phyloP scores from a whole-genome alignment of 2,329 filamentous ascomycete genomes.

The Xylaria sp. region DNA sequence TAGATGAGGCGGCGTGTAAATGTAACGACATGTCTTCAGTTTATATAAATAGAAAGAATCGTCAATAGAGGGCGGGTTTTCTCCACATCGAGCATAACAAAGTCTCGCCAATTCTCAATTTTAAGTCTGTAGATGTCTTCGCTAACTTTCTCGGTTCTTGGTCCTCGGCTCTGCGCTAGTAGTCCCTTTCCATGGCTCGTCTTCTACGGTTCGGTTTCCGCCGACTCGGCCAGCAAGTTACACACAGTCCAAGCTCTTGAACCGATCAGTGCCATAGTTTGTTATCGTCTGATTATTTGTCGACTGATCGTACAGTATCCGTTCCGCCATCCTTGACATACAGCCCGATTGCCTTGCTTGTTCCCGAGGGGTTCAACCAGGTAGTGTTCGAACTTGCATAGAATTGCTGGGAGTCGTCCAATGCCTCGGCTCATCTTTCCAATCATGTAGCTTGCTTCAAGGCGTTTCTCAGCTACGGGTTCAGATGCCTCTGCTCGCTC shows the following conservation, averaged over 20 bases:
- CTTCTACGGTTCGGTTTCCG: constrained; percentile 3
- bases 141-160: not conserved
- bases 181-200: not conserved
- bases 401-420: not conserved
- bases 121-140: not conserved
- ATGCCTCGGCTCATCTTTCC: not conserved
- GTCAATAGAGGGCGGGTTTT: not conserved
- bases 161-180: not conserved
- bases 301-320: not conserved
- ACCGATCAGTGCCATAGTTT: not conserved
- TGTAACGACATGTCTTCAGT: not conserved
- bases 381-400: not conserved
- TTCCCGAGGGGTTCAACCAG: not conserved
- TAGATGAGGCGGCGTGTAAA: not conserved
- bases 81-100: not conserved
- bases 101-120: not conserved
- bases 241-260: not conserved
- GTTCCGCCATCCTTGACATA: not conserved
- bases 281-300: not conserved
- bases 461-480: not conserved
- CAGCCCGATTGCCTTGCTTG: not conserved
- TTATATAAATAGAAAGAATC: not conserved
- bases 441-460: not conserved
- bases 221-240: not conserved
- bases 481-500: not conserved